Percentiles rank a stretch among this genome's conserved stretches.
These are phyloP conservation scores for Kurtzmaniella cleridarum DNA, from an alignment of 805 yeast genomes.

Conservation along the genomic window DNA sequence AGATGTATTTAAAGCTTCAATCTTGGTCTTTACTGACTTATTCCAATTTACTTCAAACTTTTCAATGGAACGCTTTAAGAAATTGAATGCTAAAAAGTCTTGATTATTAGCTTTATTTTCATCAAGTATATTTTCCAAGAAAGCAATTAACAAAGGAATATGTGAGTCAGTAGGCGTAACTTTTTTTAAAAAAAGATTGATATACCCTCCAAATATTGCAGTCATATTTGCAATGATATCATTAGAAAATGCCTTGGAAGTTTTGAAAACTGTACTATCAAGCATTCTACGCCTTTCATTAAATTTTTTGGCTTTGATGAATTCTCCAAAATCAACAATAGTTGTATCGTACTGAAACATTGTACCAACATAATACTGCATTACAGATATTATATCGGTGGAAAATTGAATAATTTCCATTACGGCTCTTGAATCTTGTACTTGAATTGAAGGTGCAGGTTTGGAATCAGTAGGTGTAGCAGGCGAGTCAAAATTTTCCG, in stretches of 20 bases:
- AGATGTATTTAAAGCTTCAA: conserved; percentile 31
- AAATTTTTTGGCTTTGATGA: conserved; percentile 21
- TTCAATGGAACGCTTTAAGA: conserved; percentile 47
- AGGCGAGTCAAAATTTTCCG: conserved; percentile 1
- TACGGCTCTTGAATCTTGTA: conserved; percentile 28
- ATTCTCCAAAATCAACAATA: conserved; percentile 24
- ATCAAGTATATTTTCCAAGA: conserved; percentile 20
- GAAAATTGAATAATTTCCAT: conserved; percentile 32
- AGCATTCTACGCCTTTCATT: conserved; percentile 24
- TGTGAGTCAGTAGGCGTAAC: conserved; percentile 32
- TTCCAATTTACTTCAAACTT: conserved; percentile 54
- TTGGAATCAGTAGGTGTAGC: not conserved
- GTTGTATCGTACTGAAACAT: conserved; percentile 38
- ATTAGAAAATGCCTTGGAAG: conserved; percentile 40
- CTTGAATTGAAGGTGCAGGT: conserved; percentile 11
- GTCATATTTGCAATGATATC: conserved; percentile 42
- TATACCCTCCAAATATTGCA: conserved; percentile 40
- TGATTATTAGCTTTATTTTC: conserved; percentile 51
- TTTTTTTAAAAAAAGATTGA: conserved; percentile 29
- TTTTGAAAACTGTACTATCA: conserved; percentile 28
- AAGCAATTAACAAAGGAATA: conserved; percentile 27
- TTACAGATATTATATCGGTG: conserved; percentile 26
- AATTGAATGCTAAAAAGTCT: conserved; percentile 51
- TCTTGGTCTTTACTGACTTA: conserved; percentile 52
- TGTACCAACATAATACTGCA: conserved; percentile 35